Base-by-base conservation (phyloP, 225 moss, liverwort and hornwort genomes). In the Rhytidiadelphus loreus region DNA sequence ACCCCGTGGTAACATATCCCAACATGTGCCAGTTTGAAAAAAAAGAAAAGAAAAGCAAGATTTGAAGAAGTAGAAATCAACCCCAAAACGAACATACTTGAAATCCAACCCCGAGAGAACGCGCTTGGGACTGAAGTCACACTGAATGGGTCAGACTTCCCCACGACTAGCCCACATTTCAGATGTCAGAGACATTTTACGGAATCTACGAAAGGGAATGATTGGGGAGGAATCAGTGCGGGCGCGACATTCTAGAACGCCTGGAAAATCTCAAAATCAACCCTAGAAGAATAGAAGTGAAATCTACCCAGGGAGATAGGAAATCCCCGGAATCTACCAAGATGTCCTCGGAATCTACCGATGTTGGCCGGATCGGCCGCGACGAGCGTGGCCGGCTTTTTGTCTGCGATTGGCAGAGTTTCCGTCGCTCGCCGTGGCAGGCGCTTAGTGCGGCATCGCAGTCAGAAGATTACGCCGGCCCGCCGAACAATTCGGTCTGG, bases 1-100 rank as follows among this genome's bases (percentile, higher is more conserved):
- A 37, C 25, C 15, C 2, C 0, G 1, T 4, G 2, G 30, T 0
- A 1, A 80, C 62, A 50, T 64, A 11, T 71, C 15, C 4, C 0
- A 13, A 81, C 23, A 33, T 33, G 20, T 68, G 4, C 22, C 13
- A 23, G n/a, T n/a, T n/a, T n/a, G n/a, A n/a, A n/a, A n/a, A n/a
- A n/a, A 68, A 66, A 37, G 11, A 0, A 35, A 10, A 18, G 19
- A 33, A 2, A 2, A 35, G 5, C 2, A 64, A 18, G 35, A 8
- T 64, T 19, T 52, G 4, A 18, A 6, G 37, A 9, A 10, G 0
- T 11, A 37, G 19, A 68, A 68, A 68, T 12, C 39, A 23, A 23
- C 12, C n/a, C n/a, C n/a, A 12, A 68, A 22, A 22, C 3, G n/a
- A 37, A 68, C 37, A 21, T 66, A 66, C 8, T 5, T 39, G 4